Percentiles rank a stretch among this genome's conserved stretches.
Evolutionary conservation across 441 rosid species (phyloP).

Genomic region (Syzygium syzygioides): DNA sequence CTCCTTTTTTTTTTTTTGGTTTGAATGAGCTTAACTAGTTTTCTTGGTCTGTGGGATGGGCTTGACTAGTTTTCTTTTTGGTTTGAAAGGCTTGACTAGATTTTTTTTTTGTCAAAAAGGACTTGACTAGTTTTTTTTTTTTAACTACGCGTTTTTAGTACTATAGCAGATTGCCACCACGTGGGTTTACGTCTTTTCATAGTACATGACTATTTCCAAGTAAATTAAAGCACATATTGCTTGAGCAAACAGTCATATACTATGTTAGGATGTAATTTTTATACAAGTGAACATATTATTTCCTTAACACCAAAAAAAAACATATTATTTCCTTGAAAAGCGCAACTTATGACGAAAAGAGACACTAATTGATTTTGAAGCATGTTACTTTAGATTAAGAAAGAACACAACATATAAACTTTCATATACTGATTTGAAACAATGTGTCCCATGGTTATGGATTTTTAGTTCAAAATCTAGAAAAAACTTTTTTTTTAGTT

Average conservation of each 20-base stretch:
- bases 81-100: too few species aligned
- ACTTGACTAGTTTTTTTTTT: too few species aligned
- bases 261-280: too few species aligned
- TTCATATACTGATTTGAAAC: background rate
- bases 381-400: background rate
- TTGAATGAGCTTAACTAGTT: too few species aligned
- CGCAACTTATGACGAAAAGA: background rate
- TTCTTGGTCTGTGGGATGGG: too few species aligned
- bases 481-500: background rate
- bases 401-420: background rate
- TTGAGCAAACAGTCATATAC: background rate
- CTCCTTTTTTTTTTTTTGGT: too few species aligned
- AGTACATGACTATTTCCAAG: background rate
- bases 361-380: background rate
- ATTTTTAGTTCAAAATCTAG: background rate
- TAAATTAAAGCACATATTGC: background rate
- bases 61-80: too few species aligned
- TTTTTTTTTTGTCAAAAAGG: too few species aligned
- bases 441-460: fast-evolving
- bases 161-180: background rate
- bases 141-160: background rate
- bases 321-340: background rate
- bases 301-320: too few species aligned
- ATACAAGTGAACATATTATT: background rate
- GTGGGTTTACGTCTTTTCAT: fast-evolving